Evolutionary conservation across 441 rosid species (phyloP).

Genomic region (Euphorbia neoarborescens): DNA sequence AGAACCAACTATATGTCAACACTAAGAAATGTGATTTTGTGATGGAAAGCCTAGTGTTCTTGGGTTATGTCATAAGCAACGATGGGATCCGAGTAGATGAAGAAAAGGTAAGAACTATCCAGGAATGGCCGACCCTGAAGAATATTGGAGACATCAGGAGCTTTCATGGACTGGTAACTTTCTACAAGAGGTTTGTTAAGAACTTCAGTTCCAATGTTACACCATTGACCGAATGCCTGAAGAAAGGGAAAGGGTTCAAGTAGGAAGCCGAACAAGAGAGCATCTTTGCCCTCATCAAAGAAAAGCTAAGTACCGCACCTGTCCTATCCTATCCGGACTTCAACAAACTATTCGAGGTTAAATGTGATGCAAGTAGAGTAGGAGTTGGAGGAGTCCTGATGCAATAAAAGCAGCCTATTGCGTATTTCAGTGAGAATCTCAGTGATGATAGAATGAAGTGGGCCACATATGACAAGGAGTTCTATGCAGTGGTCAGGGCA

Average conservation of each 20-base stretch:
- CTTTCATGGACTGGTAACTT: not conserved
- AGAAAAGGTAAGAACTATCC: not conserved
- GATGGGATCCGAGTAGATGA: not conserved
- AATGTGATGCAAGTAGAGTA: not conserved
- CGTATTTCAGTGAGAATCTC: no score
- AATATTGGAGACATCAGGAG: not conserved
- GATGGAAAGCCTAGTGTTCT: not conserved
- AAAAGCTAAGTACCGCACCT: not conserved
- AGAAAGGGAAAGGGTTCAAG: not conserved
- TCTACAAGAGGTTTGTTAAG: no score
- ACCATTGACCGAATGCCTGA: not conserved
- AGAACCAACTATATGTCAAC: not conserved
- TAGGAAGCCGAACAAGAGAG: not conserved
- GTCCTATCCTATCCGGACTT: not conserved
- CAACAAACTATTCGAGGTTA: not conserved
- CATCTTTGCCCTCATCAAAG: not conserved
- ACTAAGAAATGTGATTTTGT: not conserved
- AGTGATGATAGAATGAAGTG: no score
- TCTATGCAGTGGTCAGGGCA: no score
- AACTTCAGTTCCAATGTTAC: not conserved
- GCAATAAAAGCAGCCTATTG: no score
- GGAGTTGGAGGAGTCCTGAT: not conserved
- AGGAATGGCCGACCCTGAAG: not conserved
- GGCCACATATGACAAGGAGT: no score
- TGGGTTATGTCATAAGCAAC: not conserved